Base-by-base conservation (phyloP, 2,329 filamentous ascomycete genomes). In the Fusarium sp. region DNA sequence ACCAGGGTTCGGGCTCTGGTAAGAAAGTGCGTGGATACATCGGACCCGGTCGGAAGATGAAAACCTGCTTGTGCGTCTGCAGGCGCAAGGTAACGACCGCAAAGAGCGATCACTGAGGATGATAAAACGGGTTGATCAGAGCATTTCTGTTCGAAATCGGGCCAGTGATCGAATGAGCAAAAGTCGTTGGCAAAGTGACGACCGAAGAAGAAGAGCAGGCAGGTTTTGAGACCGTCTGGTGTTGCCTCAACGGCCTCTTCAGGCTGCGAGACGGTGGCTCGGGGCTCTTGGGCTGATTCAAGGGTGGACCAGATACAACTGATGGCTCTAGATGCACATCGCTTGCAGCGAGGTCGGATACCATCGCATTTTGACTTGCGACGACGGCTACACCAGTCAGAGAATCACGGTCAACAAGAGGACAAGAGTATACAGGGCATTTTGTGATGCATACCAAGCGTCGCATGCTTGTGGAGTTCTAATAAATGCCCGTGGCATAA, bases 151-250 rank as follows among this genome's bases (percentile, higher is more conserved):
- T 73, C 67, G 42, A 73, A 71, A 21, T 72, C 68, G 2, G 69
- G 68, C 5, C 65, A 55, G n/a, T 67, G 53, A 41, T 67, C 60
- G 42, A 72, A 73, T 8, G 68, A 70, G 50, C 69, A 71, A 41
- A 73, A 73, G 28, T 72, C 67, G 33, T 15, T 65, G 8, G 56
- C 56, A 54, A 73, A 72, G 48, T 73, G 69, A 2, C 63, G 62
- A 26, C 58, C 64, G 37, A 70, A 72, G 23, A 73, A 73, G 23
- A 68, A 12, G 31, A 35, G 31, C 31, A 35, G 31, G 18, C 31
- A 35, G 12, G 31, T 16, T 7, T 35, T 35, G 31, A 35, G 8
- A 16, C 31, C 31, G 18, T 35, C 31, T 35, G 31, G 9, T 16
- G 31, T 35, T 16, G 13, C 8, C 18, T 18, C 31, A 4, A 35